Conservation (phyloP, 768 basidiomycete species). For the Lentinula sp. region DNA sequence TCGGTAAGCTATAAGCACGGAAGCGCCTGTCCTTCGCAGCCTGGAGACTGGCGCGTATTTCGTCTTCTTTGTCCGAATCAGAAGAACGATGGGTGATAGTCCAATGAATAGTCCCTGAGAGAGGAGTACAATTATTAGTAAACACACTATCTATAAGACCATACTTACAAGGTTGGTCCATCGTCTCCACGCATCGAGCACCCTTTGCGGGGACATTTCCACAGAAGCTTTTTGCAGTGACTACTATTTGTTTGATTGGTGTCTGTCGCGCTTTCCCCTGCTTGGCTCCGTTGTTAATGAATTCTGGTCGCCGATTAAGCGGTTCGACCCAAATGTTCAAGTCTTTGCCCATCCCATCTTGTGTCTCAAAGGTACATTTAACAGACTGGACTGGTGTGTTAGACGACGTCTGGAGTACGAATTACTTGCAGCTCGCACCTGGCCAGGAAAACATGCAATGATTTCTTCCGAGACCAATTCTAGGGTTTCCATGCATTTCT, state of each 20-base stretch:
- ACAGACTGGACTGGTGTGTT: slow-evolving; percentile 33
- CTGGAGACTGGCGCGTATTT: slow-evolving; percentile 30
- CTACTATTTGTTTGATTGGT: slow-evolving; percentile 24
- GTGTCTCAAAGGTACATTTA: slow-evolving; percentile 56
- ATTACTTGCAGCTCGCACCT: slow-evolving; percentile 38
- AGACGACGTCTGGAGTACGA: neutral
- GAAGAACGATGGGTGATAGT: slow-evolving; percentile 34
- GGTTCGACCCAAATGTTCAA: slow-evolving; percentile 71
- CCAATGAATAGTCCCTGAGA: slow-evolving; percentile 60
- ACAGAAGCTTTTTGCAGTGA: slow-evolving; percentile 42
- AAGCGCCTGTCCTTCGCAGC: slow-evolving; percentile 36
- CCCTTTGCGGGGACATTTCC: slow-evolving; percentile 17
- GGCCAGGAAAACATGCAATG: slow-evolving; percentile 50
- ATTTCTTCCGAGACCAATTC: slow-evolving; percentile 62
- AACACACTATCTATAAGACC: neutral
- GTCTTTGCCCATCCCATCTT: slow-evolving; percentile 23
- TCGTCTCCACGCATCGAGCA: slow-evolving; percentile 1
- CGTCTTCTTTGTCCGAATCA: slow-evolving; percentile 16
- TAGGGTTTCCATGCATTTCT: slow-evolving; percentile 63
- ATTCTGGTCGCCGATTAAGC: slow-evolving; percentile 27
- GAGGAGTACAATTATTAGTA: neutral
- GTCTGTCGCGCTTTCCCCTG: neutral
- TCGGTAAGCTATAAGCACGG: slow-evolving; percentile 41
- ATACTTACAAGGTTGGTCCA: slow-evolving; percentile 23
- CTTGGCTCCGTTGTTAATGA: neutral